Conservation (phyloP, 2,329 filamentous ascomycete genomes). For the Ceratocystis cacaofunesta region DNA sequence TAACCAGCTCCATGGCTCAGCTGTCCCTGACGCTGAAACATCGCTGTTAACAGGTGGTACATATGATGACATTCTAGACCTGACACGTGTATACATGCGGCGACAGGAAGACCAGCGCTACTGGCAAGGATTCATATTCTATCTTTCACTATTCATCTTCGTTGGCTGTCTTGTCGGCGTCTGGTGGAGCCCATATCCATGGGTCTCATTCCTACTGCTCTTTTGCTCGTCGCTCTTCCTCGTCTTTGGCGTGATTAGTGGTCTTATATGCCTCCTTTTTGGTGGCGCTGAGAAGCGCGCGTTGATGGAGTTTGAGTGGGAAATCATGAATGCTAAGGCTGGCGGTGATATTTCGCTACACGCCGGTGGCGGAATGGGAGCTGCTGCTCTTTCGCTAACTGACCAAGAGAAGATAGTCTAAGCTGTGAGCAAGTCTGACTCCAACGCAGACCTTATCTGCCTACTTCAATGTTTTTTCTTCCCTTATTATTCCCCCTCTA, state of each 20-base stretch:
- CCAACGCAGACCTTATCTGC: too few species aligned
- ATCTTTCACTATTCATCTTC: constrained; percentile 48
- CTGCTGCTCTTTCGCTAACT: background rate
- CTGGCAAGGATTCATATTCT: constrained; percentile 61
- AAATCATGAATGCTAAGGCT: constrained; percentile 56
- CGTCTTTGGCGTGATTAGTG: constrained; percentile 63
- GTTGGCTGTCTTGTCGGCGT: constrained; percentile 64
- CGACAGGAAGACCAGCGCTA: constrained; percentile 60
- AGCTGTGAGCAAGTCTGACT: background rate
- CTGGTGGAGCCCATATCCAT: constrained; percentile 71
- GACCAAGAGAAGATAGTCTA: constrained; percentile 16
- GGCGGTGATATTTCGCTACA: constrained; percentile 17
- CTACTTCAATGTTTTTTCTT: background rate
- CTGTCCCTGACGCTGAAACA: constrained; percentile 18
- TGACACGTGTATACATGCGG: constrained; percentile 50
- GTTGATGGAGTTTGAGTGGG: constrained; percentile 86
- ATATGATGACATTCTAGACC: constrained; percentile 54
- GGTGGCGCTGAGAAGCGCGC: constrained; percentile 69
- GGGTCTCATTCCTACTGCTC: constrained; percentile 65
- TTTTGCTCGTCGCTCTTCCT: constrained; percentile 66
- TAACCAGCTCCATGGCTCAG: constrained; percentile 24
- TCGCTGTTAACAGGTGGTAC: constrained; percentile 20
- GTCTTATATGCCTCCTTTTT: constrained; percentile 75
- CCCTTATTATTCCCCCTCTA: background rate
- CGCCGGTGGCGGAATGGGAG: constrained; percentile 1